Evolutionary conservation across 345 rosid species (phyloP).

Genomic region (Gossypium mustelinum): DNA sequence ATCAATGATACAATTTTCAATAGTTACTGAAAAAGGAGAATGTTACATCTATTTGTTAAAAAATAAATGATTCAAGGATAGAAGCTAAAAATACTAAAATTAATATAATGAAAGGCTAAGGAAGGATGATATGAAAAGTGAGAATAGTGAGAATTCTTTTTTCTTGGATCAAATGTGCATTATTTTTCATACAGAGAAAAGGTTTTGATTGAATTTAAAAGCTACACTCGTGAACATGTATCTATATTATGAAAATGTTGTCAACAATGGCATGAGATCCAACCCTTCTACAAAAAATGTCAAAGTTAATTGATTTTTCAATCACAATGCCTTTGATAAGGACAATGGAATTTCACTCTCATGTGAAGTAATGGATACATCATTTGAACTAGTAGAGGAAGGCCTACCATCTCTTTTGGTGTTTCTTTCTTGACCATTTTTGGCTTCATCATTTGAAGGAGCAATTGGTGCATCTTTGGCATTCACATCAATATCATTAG

Average conservation of each 20-base stretch:
- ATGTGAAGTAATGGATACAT: not conserved
- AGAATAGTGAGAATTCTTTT: not conserved
- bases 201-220: not conserved
- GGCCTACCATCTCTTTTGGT: not conserved
- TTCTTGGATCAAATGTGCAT: not conserved
- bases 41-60: not conserved
- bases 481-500: not conserved
- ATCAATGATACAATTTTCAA: not conserved
- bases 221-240: not conserved
- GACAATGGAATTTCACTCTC: constrained; percentile 1
- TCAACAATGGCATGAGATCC: not conserved
- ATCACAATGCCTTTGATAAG: not conserved
- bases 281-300: not conserved
- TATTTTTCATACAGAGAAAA: not conserved
- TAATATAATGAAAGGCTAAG: not conserved
- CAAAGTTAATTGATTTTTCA: not conserved
- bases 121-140: not conserved
- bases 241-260: not conserved
- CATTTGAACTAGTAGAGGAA: not conserved
- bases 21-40: not conserved
- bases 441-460: not conserved
- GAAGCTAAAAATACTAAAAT: not conserved
- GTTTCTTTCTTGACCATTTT: not conserved
- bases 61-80: no score
- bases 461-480: not conserved